phyloP scores from a whole-genome alignment of 192 early-diverging fungal genomes.

The Backusella liffmaniae region DNA sequence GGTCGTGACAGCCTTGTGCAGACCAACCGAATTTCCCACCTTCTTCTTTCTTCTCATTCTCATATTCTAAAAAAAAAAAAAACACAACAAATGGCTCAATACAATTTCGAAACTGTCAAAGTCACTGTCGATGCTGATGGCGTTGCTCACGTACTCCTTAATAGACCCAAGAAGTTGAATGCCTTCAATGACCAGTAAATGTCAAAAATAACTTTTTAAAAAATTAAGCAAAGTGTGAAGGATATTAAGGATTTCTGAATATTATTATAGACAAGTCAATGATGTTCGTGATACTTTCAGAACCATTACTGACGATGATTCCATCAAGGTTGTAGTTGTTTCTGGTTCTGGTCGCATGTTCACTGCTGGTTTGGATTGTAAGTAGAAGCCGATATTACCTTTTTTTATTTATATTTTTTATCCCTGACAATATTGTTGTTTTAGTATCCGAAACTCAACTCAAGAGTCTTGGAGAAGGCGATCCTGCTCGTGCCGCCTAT shows the following conservation, averaged over 20 bases:
- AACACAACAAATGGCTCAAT: conserved; percentile 1
- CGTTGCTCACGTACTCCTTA: conserved; percentile 81
- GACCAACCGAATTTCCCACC: conserved; percentile 55
- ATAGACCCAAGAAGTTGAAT: conserved; percentile 83
- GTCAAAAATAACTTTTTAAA: background rate
- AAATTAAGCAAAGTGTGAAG: background rate
- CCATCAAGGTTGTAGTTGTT: conserved; percentile 76
- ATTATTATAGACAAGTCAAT: conserved; percentile 52
- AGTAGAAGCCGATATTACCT: background rate
- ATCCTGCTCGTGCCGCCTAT: background rate
- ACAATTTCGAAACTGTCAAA: conserved; percentile 53
- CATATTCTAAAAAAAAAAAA: background rate
- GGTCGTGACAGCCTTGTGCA: too few species aligned
- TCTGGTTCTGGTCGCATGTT: conserved; percentile 77
- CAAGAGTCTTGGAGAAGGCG: background rate
- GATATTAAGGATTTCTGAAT: background rate
- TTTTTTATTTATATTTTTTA: background rate
- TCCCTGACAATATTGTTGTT: background rate
- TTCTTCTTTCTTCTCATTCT: background rate
- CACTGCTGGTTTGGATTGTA: conserved; percentile 90
- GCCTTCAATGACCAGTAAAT: conserved; percentile 66
- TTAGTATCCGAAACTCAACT: background rate
- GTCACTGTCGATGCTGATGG: conserved; percentile 53
- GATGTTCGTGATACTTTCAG: conserved; percentile 67
- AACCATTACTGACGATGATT: conserved; percentile 54